Conservation (phyloP, 176 grass and related monocot genomes). For the Carex parvula region DNA sequence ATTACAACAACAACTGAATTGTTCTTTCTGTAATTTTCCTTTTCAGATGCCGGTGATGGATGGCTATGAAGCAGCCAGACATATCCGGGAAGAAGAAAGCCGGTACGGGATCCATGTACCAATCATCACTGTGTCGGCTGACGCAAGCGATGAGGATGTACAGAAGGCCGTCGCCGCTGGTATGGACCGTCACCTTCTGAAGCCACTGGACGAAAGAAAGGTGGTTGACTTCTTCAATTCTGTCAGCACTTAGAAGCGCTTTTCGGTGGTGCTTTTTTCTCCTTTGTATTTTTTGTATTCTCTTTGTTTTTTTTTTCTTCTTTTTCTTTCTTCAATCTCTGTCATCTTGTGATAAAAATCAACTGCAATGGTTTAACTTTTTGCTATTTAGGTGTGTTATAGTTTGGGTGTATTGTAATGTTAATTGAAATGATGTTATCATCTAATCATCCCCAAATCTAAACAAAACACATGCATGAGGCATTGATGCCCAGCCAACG, state of each 20-base stretch:
- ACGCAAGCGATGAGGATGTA: conserved; percentile 35
- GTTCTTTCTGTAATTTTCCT: neutral
- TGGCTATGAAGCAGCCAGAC: conserved; percentile 70
- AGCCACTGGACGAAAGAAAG: conserved; percentile 34
- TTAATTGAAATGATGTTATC: neutral
- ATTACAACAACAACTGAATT: neutral
- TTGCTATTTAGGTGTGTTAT: neutral
- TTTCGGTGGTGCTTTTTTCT: neutral
- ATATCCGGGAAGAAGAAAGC: conserved; percentile 56
- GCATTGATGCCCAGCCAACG: neutral
- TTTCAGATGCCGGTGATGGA: conserved; percentile 78
- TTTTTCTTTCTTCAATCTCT: neutral
- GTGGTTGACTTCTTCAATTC: neutral
- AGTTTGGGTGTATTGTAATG: neutral
- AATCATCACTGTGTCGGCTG: conserved; percentile 60
- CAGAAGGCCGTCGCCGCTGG: conserved; percentile 31
- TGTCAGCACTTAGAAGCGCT: neutral
- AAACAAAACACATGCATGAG: neutral
- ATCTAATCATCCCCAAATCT: neutral
- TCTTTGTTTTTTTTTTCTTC: neutral
- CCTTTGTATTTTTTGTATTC: too few species aligned
- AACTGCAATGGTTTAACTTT: neutral
- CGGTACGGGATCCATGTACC: conserved; percentile 36
- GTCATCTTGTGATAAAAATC: neutral
- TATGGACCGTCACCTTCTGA: conserved; percentile 56